Evolutionary conservation across 192 early-diverging fungal species (phyloP), one percentile per base, ranked within the genome.

Genomic region (Jimgerdemannia flammicorona): DNA sequence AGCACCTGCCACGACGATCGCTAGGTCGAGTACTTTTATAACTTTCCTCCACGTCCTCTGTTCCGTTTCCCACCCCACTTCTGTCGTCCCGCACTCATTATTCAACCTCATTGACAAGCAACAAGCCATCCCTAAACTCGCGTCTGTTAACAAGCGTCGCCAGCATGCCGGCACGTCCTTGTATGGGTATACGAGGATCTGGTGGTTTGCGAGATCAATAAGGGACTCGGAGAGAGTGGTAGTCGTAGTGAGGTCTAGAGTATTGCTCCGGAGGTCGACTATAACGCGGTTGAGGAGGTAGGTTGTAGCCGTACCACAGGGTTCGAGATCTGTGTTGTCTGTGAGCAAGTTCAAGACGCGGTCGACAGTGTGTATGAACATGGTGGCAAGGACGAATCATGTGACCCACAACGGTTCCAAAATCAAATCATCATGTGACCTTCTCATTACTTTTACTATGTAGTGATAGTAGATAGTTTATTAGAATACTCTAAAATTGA

Each of bases 1-100:
- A n/a, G 85, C 84, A 10, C 90, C 90, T 4, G 89, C 76, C 77
- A 91, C 84, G 3, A 92, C 71, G 7, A 90, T 71, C 1, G 87
- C 84, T 43, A 80, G 82, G 44, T 92, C 91, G 11, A 90, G 79
- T 19, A 72, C 67, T 29, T 66, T 74, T 44, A 90, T 80, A 2
- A 87, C 77, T 44, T 80, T 18, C 68, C 66, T 68, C 54, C 73
- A 77, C 6, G 73, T 43, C 40, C 64, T 49, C 40, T 74, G 54
- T 6, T 77, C 44, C 29, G 49, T 67, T 3, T 63, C 14, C 10
- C 67, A 49, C 11, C 64, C 4, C n/a, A 41, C 18, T 14, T 59
- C 49, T 59, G 49, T 6, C 49, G 49, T 59, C 49, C 49, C 49
- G 49, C 49, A 14, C 42, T 41, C 39, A 9, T 67, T 73, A 3